Evolutionary conservation across 331 rosid genomes (phyloP), one percentile per base, ranked within the genome.

Genomic region (Stylosanthes scabra): DNA sequence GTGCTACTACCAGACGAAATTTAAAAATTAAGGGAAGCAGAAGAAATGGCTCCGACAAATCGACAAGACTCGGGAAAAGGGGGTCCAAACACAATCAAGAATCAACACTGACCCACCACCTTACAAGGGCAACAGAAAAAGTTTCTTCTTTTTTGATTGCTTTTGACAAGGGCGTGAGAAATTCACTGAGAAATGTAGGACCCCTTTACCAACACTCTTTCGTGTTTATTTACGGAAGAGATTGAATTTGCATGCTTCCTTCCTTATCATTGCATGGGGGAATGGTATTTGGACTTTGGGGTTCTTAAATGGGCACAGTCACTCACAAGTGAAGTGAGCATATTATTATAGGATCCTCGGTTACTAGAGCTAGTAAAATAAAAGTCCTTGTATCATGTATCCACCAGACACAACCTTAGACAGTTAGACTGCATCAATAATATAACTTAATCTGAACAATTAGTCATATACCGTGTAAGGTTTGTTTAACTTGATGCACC

Each of bases 81-180:
- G 79, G 79, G 57, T 71, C 83, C 74, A 79, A 79, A 83, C 92
- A 70, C 88, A 85, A 86, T 90, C 96, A 88, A 86, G 55, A 34
- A 34, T 34, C 39, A 34, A 25, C 25, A 20, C 25, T 20, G 25
- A 20, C 25, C 39, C 39, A 34, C 39, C 39, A 34, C 39, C 39
- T 34, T 34, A 34, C 39, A 34, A 6, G 39, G 78, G 72, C 80
- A 88, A 78, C 90, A 78, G 89, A 71, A 74, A 74, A 47, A 81
- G 75, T 77, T 66, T 13, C 55, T 42, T 72, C 80, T 64, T 76
- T 78, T 75, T 69, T 59, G 58, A 77, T 80, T 78, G 83, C 86
- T 80, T 87, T 84, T 77, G 44, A 72, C 83, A 70, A 76, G 74
- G 80, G 98, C 98, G 91, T 92, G 92, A 88, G 72, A 66, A 66